Evolutionary conservation across 192 early-diverging fungal species (phyloP), one percentile per base, ranked within the genome.

Genomic region (Coemansia sp.): DNA sequence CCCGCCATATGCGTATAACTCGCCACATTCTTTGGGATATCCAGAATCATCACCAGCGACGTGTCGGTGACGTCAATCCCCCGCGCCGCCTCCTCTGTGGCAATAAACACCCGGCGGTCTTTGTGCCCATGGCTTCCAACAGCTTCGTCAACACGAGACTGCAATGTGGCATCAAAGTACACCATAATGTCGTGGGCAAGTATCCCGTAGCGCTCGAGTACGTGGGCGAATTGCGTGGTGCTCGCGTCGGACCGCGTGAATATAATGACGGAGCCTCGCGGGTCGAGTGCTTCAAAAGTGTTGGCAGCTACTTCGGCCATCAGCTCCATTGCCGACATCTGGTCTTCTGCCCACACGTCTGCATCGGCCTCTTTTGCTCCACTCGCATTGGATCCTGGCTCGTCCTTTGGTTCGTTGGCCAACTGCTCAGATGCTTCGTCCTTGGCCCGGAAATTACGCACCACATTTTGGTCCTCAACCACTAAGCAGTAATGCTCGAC

Each of bases 1-100:
- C 95, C 93, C 1, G 93, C 89, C 89, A 95, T 90, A 59, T 98
- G 95, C 9, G 92, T 62, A 69, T 94, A 98, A 54, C 86, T 88
- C 5, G 84, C 75, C 21, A 84, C 70, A 0, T 82, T 84, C 11
- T 85, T 82, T 3, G 93, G 91, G 7, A 87, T 64, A n/a, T 91
- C 93, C 2, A 95, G 73, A 59, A 98, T 88, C 29, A 92, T 88
- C 5, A 98, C 92, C 69, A 93, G 87, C 2, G 88, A 86, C 1
- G 90, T 78, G 59, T 83, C 73, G 0, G 90, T 90, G 23, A 98
- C 64, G 74, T 98, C 95, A 6, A 98, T 66, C 7, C 95, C 95
- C 12, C 94, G 82, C 1, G 92, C 89, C 49, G 87, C 87, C 41
- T 83, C 83, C 65, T 95, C 93, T 0, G 85, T 88, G 2, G 88